Base-by-base conservation (phyloP, 495 filamentous ascomycete genomes). In the Immersiella caudata region DNA sequence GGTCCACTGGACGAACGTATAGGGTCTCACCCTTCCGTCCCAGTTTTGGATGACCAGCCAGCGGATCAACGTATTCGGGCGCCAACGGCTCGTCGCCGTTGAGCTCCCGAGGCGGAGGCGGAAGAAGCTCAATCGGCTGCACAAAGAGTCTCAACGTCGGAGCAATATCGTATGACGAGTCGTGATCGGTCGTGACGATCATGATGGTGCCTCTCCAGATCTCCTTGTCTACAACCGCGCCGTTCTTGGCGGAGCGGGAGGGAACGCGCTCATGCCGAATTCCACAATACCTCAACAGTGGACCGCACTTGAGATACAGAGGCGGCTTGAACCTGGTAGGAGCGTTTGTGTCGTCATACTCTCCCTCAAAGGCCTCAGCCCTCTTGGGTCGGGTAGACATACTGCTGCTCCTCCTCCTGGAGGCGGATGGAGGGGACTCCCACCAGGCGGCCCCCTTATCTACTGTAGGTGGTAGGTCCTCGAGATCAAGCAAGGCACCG, bases 121-220 rank as follows among this genome's bases (percentile, higher is more conserved):
- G 92, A 0, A 94, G 80, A 25, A 96, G 83, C 68, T 96, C 91
- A 78, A 92, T 90, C 0, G 93, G 90, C 73, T 97, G 93, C 18
- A 86, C 86, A 76, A 97, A 99, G 4, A 99, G 73, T 54, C 93
- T 85, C 63, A 98, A 79, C 4, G 84, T 89, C 20, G 95, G 95
- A 8, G 85, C 82, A 22, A 86, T 85, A n/a, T 91, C 86, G 74
- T 96, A 96, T 1, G 88, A 89, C 5, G 93, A 97, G 25, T 89
- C 82, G 9, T 86, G 84, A 72, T 98, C 94, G 40, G 85, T 83
- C 0, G 95, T 97, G 35, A 98, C 93, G 65, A 98, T 95, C 91
- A 99, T 91, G 27, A 98, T 83, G 66, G 87, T 93, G 26, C 95
- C 95, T 78, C 93, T 87, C 95, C 95, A 99, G 25, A 93, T 89